phyloP scores from a whole-genome alignment of 345 rosid genomes.

The Laguncularia racemosa region DNA sequence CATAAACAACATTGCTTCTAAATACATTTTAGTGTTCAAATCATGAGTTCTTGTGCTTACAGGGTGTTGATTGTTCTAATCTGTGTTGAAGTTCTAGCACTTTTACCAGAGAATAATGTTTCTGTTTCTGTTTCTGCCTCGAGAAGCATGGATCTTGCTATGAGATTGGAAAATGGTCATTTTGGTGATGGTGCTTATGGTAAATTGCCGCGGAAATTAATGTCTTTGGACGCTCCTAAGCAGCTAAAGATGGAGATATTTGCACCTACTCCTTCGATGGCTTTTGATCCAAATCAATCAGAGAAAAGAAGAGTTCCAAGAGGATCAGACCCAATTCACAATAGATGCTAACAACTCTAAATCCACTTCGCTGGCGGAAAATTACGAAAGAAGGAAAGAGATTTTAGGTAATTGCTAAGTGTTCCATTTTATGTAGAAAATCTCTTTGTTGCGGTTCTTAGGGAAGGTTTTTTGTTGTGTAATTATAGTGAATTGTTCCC shows the following conservation, averaged over 20 bases:
- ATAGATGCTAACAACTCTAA: slow-evolving; percentile 37
- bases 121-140: slow-evolving; percentile 25
- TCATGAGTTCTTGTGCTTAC: too few species aligned
- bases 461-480: too few species aligned
- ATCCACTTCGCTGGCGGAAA: too few species aligned
- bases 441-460: too few species aligned
- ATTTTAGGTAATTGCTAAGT: too few species aligned
- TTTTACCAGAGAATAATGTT: slow-evolving; percentile 18
- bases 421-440: too few species aligned
- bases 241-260: slow-evolving; percentile 21
- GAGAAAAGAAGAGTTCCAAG: slow-evolving; percentile 55
- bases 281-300: slow-evolving; percentile 55
- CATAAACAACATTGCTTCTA: background rate
- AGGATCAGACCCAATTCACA: slow-evolving; percentile 97
- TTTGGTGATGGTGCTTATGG: background rate
- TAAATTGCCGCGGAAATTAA: too few species aligned
- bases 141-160: slow-evolving; percentile 28
- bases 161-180: slow-evolving; percentile 32
- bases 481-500: too few species aligned
- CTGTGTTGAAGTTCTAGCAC: slow-evolving; percentile 18
- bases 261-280: slow-evolving; percentile 49
- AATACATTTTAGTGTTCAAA: too few species aligned
- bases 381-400: too few species aligned
- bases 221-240: background rate
- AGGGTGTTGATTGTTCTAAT: slow-evolving; percentile 25